Conservation (phyloP, 2,329 filamentous ascomycete genomes). For the Akanthomyces uredinophilus region DNA sequence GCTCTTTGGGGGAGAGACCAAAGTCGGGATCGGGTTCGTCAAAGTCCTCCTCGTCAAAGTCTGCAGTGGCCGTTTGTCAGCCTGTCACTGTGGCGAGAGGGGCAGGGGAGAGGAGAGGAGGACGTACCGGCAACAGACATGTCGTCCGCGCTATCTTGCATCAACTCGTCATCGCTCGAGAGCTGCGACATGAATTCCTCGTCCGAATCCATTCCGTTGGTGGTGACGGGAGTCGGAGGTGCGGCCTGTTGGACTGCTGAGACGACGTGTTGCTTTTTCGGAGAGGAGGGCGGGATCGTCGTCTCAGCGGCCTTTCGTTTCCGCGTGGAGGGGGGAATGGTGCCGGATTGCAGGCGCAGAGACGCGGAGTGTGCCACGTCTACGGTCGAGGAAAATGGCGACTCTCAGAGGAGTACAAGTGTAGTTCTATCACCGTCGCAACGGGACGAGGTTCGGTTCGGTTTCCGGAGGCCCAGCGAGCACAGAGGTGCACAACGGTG, state of each 20-base stretch:
- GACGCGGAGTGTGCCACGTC: not conserved
- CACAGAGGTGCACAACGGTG: not conserved
- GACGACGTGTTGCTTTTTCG: slow-evolving; percentile 53
- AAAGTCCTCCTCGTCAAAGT: slow-evolving; percentile 55
- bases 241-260: slow-evolving; percentile 45
- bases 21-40: slow-evolving; percentile 53
- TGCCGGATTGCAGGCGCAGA: slow-evolving; percentile 27
- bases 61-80: slow-evolving; percentile 26
- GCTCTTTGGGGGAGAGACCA: slow-evolving; percentile 51
- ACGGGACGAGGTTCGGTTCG: not conserved
- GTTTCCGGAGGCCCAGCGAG: not conserved
- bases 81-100: not conserved
- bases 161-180: slow-evolving; percentile 68
- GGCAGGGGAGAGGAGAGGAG: not conserved
- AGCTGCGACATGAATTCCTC: slow-evolving; percentile 86
- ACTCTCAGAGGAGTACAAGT: not conserved
- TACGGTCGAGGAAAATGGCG: not conserved
- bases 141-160: slow-evolving; percentile 73
- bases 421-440: not conserved
- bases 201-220: slow-evolving; percentile 82
- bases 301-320: slow-evolving; percentile 64
- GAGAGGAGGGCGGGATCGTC: slow-evolving; percentile 46
- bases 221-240: slow-evolving; percentile 55
- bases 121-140: slow-evolving; percentile 45
- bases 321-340: slow-evolving; percentile 54